Evolutionary conservation across 192 early-diverging fungal genomes (phyloP), one percentile per base, ranked within the genome.

Genomic region (Gonapodya sp.): DNA sequence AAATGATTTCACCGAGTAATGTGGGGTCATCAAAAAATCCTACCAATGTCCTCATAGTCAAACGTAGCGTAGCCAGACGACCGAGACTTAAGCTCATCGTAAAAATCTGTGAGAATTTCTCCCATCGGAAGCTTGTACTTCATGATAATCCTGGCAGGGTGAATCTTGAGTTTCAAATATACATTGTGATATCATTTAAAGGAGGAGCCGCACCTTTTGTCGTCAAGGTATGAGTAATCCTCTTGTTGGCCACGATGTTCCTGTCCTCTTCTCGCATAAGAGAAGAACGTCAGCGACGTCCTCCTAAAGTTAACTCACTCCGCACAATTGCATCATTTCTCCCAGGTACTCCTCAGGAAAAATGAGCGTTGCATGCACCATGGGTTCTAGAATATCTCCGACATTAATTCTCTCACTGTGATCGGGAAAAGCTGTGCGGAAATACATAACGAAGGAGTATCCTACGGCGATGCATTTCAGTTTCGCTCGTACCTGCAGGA

Each of bases 61-160:
- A 35, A 86, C 77, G 80, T 87, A 0, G 94, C 94, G 83, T 94
- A 99, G 0, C 97, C 97, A 73, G 94, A 94, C 24, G 95, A 94
- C 73, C 91, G 88, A 16, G 93, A 93, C 84, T 99, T 99, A 31
- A 99, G 89, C 83, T 93, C 92, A 84, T 99, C 95, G 85, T 95
- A 96, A 85, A 99, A 99, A 82, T 98, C 94, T 1, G 92, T 95
- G 16, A 98, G 93, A 34, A 99, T 94, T 83, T 99, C 97, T 0
- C 95, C 92, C 85, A 97, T 89, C 0, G 97, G 97, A 30, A 99
- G 82, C 73, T 83, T 85, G 82, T 96, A 98, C 85, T 94, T 95
- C 83, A 97, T 87, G 83, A 96, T 88, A 0, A 94, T 94, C 32
- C 84, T 36, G 0, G 30, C 73, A 2, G 84, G 34, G 24, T n/a